These are phyloP conservation scores for Candida quercuum DNA, from an alignment of 805 yeast genomes.

Conservation along the genomic window DNA sequence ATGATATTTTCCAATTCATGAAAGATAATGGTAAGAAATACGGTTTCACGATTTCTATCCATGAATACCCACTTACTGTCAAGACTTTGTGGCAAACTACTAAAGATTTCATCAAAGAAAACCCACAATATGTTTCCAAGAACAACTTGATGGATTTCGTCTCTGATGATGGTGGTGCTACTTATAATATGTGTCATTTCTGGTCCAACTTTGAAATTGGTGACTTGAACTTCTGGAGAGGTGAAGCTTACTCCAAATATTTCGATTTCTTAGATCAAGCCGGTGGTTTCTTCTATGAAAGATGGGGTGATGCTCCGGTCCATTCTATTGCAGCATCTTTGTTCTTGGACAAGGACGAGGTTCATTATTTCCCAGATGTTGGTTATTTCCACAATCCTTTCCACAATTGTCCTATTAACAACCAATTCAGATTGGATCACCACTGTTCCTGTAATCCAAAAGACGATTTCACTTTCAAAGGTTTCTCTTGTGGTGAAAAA, in stretches of 20 bases:
- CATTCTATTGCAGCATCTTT: slow-evolving; percentile 73
- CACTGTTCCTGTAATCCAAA: slow-evolving; percentile 73
- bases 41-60: slow-evolving; percentile 66
- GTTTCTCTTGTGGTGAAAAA: slow-evolving; percentile 68
- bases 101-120: slow-evolving; percentile 37
- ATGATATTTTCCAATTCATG: slow-evolving; percentile 64
- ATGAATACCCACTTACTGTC: slow-evolving; percentile 62
- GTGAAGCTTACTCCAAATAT: slow-evolving; percentile 51
- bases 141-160: slow-evolving; percentile 61
- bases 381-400: slow-evolving; percentile 80
- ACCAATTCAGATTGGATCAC: slow-evolving; percentile 49
- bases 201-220: slow-evolving; percentile 82
- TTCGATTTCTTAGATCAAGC: slow-evolving; percentile 57
- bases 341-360: slow-evolving; percentile 48
- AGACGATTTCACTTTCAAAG: slow-evolving; percentile 74
- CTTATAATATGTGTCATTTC: slow-evolving; percentile 74
- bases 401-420: slow-evolving; percentile 73
- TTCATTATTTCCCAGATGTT: slow-evolving; percentile 70
- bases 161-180: slow-evolving; percentile 58
- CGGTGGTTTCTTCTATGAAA: slow-evolving; percentile 81
- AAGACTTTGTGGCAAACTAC: slow-evolving; percentile 59
- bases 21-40: slow-evolving; percentile 49
- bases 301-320: slow-evolving; percentile 94
- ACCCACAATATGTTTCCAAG: slow-evolving; percentile 36
- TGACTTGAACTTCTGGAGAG: slow-evolving; percentile 64